phyloP scores from a whole-genome alignment of 768 basidiomycete genomes.

The Pleurotus tuber-regium region DNA sequence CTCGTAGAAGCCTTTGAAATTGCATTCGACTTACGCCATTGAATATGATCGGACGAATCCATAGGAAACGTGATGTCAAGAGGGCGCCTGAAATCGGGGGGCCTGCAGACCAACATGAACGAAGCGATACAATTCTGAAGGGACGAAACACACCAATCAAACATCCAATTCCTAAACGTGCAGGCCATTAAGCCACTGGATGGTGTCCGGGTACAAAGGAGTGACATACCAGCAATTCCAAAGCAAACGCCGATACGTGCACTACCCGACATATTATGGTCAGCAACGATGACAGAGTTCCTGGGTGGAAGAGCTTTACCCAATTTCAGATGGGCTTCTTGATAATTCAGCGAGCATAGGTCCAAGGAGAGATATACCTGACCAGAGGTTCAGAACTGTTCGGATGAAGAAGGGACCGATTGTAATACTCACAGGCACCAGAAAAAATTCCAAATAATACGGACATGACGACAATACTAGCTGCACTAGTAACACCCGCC shows the following conservation, averaged over 20 bases:
- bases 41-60: constrained; percentile 60
- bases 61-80: constrained; percentile 46
- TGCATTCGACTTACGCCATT: constrained; percentile 28
- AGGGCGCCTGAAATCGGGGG: constrained; percentile 59
- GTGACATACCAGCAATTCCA: not conserved
- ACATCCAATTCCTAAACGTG: constrained; percentile 33
- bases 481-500: constrained; percentile 32
- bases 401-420: not conserved
- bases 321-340: constrained; percentile 46
- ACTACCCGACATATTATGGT: constrained; percentile 43
- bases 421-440: constrained; percentile 37
- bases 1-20: not conserved
- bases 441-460: constrained; percentile 46
- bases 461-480: constrained; percentile 36
- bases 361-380: constrained; percentile 39
- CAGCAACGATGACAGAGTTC: constrained; percentile 50
- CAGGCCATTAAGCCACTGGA: not conserved
- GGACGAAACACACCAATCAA: constrained; percentile 30
- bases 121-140: not conserved
- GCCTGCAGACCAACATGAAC: constrained; percentile 27
- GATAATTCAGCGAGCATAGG: constrained; percentile 45
- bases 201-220: not conserved
- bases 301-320: constrained; percentile 21
- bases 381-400: not conserved
- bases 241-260: not conserved